Conservation (phyloP, 2,329 filamentous ascomycete genomes). For the Botrytis elliptica region DNA sequence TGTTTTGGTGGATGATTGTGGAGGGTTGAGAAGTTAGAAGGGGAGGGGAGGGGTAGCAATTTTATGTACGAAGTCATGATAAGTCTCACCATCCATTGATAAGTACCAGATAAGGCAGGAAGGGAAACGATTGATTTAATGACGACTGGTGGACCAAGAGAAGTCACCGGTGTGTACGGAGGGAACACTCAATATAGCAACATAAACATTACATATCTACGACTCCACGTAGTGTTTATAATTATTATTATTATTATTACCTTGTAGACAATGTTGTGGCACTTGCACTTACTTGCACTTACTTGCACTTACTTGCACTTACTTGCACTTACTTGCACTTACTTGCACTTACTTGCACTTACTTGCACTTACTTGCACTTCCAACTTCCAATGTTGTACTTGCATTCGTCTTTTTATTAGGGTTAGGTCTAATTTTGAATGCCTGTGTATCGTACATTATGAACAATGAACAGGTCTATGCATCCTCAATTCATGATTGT, state of each 20-base stretch:
- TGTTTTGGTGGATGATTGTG: background rate
- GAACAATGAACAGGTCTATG: background rate
- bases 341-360: background rate
- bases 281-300: background rate
- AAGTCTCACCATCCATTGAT: background rate
- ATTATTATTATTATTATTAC: background rate
- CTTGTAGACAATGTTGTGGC: background rate
- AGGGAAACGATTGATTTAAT: constrained; percentile 7
- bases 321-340: background rate
- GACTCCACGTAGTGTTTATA: background rate
- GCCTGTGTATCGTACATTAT: background rate
- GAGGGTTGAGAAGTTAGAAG: background rate
- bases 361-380: background rate
- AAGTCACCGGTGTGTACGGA: background rate
- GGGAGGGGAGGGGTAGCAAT: background rate
- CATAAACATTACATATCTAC: background rate
- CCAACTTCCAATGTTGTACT: background rate
- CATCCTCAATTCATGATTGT: background rate
- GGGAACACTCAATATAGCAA: background rate
- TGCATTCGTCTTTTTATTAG: background rate
- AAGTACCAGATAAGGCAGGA: background rate
- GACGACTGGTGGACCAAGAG: background rate
- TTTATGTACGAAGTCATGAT: background rate
- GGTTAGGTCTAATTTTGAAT: constrained; percentile 7
- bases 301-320: too few relatives aligned